Evolutionary conservation across 2,329 filamentous ascomycete species (phyloP).

Genomic region (Neonectria neomacrospora): DNA sequence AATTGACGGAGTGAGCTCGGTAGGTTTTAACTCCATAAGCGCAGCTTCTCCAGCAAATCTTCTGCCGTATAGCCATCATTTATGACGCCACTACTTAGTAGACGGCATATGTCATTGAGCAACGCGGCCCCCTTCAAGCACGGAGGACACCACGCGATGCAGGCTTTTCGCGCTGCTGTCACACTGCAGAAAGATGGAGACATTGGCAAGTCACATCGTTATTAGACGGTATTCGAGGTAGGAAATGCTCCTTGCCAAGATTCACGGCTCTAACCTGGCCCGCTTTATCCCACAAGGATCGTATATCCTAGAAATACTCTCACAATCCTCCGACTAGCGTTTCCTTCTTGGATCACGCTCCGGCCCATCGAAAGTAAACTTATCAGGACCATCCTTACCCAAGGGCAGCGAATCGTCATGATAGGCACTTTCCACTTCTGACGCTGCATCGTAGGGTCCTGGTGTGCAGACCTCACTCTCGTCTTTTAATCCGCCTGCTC

Average conservation of each 20-base stretch:
- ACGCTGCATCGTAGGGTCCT: too few relatives aligned
- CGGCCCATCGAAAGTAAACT: constrained; percentile 2
- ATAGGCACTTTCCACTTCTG: not conserved
- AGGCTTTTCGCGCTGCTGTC: too few relatives aligned
- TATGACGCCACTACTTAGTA: not conserved
- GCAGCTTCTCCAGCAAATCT: constrained; percentile 5
- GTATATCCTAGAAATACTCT: too few relatives aligned
- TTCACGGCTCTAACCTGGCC: too few relatives aligned
- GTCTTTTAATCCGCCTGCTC: not conserved
- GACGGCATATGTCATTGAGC: not conserved
- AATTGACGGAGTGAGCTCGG: constrained; percentile 2
- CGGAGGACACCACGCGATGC: too few relatives aligned
- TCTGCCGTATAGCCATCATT: constrained; percentile 5
- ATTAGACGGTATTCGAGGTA: too few relatives aligned
- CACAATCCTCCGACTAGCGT: too few relatives aligned
- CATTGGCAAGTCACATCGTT: too few relatives aligned
- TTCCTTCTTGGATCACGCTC: too few relatives aligned
- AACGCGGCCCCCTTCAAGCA: not conserved
- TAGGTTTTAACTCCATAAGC: constrained; percentile 5
- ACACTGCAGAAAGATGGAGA: too few relatives aligned
- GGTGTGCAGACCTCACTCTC: not conserved
- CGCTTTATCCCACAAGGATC: too few relatives aligned
- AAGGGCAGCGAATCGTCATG: not conserved
- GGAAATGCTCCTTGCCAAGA: too few relatives aligned
- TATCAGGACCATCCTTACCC: not conserved